These are phyloP conservation scores for Amanita rimosa DNA, from an alignment of 768 basidiomycete species.

Conservation along the genomic window DNA sequence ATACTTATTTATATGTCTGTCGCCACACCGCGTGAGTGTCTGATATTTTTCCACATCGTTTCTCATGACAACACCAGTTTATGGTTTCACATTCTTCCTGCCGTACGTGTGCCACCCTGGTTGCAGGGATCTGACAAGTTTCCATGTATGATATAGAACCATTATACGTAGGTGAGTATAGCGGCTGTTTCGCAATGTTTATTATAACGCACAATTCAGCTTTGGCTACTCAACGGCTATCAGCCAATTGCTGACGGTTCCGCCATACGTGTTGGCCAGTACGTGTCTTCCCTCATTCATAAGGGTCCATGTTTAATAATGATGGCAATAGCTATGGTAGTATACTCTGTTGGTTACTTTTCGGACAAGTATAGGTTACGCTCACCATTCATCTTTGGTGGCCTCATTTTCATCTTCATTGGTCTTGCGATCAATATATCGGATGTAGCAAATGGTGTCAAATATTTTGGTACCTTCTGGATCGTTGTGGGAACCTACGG, in stretches of 20 bases:
- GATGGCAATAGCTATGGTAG: slow-evolving; percentile 20
- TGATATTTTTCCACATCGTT: slow-evolving; percentile 14
- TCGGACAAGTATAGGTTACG: slow-evolving; percentile 42
- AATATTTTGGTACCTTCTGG: slow-evolving; percentile 69
- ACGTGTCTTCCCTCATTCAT: slow-evolving; percentile 13
- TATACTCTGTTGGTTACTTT: slow-evolving; percentile 40
- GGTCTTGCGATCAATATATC: background rate
- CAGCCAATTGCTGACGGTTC: slow-evolving; percentile 57
- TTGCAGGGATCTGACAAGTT: slow-evolving; percentile 19
- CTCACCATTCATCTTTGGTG: background rate
- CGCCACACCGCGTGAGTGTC: slow-evolving; percentile 41
- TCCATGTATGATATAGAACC: slow-evolving; percentile 29
- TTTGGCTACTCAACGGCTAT: slow-evolving; percentile 48
- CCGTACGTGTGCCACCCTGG: slow-evolving; percentile 32
- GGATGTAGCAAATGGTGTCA: slow-evolving; percentile 25
- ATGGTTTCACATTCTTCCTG: slow-evolving; percentile 61
- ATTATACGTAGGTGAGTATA: slow-evolving; percentile 40
- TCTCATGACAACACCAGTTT: slow-evolving; percentile 31
- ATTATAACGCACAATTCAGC: slow-evolving; percentile 15
- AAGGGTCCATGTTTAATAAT: background rate
- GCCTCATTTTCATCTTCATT: background rate
- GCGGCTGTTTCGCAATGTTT: background rate
- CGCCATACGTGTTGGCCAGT: slow-evolving; percentile 58
- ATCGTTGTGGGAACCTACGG: slow-evolving; percentile 54
- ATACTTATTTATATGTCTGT: slow-evolving; percentile 51